A percentile compares a stretch with the other conserved stretches of the same genome.
phyloP scores from a whole-genome alignment of 2,329 filamentous ascomycete genomes.

The Aspergillus nomiae region DNA sequence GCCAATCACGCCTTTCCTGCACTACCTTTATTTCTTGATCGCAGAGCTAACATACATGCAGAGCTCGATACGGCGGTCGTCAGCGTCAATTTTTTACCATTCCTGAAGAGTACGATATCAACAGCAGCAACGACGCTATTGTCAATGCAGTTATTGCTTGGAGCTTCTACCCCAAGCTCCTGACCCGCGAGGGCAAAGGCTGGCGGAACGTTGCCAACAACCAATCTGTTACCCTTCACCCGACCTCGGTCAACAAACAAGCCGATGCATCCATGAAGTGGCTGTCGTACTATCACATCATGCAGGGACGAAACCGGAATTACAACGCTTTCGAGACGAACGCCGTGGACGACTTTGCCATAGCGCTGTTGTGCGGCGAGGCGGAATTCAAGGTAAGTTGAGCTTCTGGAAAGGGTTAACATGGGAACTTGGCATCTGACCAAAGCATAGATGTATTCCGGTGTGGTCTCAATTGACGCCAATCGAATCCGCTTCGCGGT shows the following conservation, averaged over 20 bases:
- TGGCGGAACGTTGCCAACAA: constrained; percentile 93
- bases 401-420: neutral
- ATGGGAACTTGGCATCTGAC: neutral
- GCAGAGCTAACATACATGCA: constrained; percentile 24
- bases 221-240: constrained; percentile 83
- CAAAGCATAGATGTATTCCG: constrained; percentile 70
- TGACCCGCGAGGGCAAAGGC: constrained; percentile 80
- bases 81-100: constrained; percentile 81
- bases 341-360: constrained; percentile 75
- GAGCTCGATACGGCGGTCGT: constrained; percentile 63
- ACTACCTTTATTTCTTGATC: neutral
- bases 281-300: constrained; percentile 95
- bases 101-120: constrained; percentile 71
- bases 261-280: constrained; percentile 62
- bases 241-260: constrained; percentile 84
- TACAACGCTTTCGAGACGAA: constrained; percentile 92
- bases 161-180: constrained; percentile 93
- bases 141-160: constrained; percentile 83
- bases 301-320: constrained; percentile 78
- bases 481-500: constrained; percentile 83
- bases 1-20: neutral
- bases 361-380: constrained; percentile 84
- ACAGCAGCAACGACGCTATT: constrained; percentile 78
- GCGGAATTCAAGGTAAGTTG: constrained; percentile 74
- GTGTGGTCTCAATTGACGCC: constrained; percentile 82